Conservation (phyloP, 768 basidiomycete genomes). For the Boletus subparvulus region DNA sequence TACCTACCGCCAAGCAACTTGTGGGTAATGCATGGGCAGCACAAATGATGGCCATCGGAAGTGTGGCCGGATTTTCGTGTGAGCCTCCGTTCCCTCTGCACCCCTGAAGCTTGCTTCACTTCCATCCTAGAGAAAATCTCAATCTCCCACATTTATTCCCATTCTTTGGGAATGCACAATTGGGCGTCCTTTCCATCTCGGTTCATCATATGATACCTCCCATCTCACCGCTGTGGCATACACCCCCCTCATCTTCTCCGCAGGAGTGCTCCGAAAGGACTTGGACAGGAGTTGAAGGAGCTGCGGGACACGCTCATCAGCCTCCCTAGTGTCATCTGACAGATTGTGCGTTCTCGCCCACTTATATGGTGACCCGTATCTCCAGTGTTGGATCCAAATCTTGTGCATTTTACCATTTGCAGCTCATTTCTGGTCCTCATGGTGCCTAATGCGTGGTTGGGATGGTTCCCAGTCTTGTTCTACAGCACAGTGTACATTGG, state of each 20-base stretch:
- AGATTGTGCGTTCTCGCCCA: conserved; percentile 59
- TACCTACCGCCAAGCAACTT: no score
- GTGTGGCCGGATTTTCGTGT: no score
- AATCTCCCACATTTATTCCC: no score
- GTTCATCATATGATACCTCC: no score
- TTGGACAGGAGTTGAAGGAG: conserved; percentile 48
- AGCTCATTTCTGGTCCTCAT: background rate
- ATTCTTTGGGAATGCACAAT: no score
- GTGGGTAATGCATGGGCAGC: no score
- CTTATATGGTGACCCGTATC: conserved; percentile 15
- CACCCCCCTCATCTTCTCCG: conserved; percentile 1
- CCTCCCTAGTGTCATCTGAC: conserved; percentile 72
- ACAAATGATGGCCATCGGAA: no score
- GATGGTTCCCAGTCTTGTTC: conserved; percentile 92
- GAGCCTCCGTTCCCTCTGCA: no score
- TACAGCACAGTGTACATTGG: conserved; percentile 87
- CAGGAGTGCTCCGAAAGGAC: no score
- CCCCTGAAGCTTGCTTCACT: no score
- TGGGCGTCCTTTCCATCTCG: no score
- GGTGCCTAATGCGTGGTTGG: conserved; percentile 68
- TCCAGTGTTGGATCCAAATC: conserved; percentile 75
- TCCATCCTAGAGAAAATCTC: no score
- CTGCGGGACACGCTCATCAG: conserved; percentile 71
- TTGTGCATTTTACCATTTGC: conserved; percentile 50
- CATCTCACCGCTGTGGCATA: background rate